Evolutionary conservation across 148 eudicot genomes (phyloP), one percentile per base, ranked within the genome.

Genomic region (Tetragonia tetragonoides): DNA sequence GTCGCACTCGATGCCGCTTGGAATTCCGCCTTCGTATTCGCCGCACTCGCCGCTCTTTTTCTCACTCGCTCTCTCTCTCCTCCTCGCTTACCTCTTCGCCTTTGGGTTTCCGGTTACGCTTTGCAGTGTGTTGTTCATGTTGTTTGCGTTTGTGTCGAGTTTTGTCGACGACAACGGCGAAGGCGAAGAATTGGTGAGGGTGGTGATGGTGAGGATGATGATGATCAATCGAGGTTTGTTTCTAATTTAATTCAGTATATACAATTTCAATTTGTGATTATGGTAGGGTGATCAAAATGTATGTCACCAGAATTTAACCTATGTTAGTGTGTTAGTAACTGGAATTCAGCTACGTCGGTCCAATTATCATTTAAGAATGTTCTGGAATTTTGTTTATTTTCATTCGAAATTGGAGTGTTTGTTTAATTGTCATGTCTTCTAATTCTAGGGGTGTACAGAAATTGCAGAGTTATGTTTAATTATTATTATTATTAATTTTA

Each of bases 101-200:
- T 89, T 37, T 93, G 97, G 95, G 73, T 84, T 47, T 81, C 77
- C 4, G 95, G 91, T 20, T 93, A 93, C 41, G 88, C 86, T 3
- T 23, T 91, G 62, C 95, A 89, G 87, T 93, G 97, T 53, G 79
- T 80, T 18, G 74, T 91, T 14, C 97, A 93, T 80, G 84, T 88
- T 70, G 74, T 80, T 21, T 89, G 93, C 51, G 93, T 91, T 18
- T 78, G 67, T 5, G 76, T 77, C 34, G 95, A 91, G 89, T 93
- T 79, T 79, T 72, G 76, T 47, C 73, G 87, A 41, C 7, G 74
- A 10, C 6, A 79, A 21, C 12, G 75, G 74, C 38, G n/a, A 41
- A 46, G 68, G 34, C 2, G 81, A 74, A 53, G 20, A 20, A 4
- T 65, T 17, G 59, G 44, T 20, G 51, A 16, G 24, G 60, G n/a